Conservation (phyloP, 2,329 filamentous ascomycete genomes). For the Stagonosporopsis chrysanthemi region DNA sequence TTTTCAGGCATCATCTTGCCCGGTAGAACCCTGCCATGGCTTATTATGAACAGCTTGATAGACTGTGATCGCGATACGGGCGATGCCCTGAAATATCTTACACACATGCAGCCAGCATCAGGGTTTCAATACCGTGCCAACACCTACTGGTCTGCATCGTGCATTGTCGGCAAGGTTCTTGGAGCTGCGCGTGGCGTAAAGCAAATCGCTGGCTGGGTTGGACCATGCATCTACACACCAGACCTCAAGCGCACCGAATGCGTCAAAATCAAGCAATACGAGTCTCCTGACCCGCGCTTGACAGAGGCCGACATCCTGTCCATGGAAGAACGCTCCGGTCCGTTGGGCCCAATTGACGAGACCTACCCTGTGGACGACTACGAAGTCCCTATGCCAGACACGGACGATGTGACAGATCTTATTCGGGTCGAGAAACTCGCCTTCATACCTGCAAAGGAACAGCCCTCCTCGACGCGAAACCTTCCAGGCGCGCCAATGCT, state of each 20-base stretch:
- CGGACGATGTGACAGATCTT: constrained; percentile 67
- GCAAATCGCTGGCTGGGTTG: constrained; percentile 76
- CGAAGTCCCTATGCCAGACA: constrained; percentile 64
- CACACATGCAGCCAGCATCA: constrained; percentile 71
- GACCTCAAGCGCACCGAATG: constrained; percentile 75
- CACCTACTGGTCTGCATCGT: constrained; percentile 77
- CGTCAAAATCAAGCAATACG: constrained; percentile 69
- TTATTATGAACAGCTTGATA: constrained; percentile 80
- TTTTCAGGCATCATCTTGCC: constrained; percentile 77
- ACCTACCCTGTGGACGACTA: constrained; percentile 73
- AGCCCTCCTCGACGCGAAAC: constrained; percentile 36
- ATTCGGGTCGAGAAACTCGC: constrained; percentile 74
- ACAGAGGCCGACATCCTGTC: constrained; percentile 67
- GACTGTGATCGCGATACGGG: constrained; percentile 75
- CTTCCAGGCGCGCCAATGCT: constrained; percentile 43
- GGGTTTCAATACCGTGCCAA: constrained; percentile 80
- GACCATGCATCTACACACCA: constrained; percentile 71
- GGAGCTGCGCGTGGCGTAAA: constrained; percentile 71
- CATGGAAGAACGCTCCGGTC: constrained; percentile 73
- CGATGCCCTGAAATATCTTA: constrained; percentile 70
- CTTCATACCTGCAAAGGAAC: constrained; percentile 59
- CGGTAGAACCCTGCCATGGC: constrained; percentile 73
- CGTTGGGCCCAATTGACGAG: constrained; percentile 69
- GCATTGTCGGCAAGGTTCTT: constrained; percentile 78
- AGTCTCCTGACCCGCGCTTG: constrained; percentile 62